These are phyloP conservation scores for Dothidotthia symphoricarpi DNA, from an alignment of 2,329 filamentous ascomycete genomes.

Conservation along the genomic window DNA sequence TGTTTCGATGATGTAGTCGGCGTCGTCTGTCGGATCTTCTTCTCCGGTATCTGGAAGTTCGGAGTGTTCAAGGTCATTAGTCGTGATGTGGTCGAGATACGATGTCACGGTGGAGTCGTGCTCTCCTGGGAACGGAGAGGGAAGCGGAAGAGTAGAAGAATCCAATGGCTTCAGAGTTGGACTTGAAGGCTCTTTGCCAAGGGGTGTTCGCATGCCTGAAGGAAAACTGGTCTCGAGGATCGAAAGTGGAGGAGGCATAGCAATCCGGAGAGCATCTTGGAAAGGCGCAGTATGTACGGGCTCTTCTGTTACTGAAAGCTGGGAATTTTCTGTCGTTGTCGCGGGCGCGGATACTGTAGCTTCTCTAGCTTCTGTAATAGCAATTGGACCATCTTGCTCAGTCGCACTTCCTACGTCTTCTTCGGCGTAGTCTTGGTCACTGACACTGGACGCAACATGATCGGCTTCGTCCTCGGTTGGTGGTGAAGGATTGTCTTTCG, in stretches of 20 bases:
- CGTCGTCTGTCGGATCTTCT: slow-evolving; percentile 12
- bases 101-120: slow-evolving; percentile 21
- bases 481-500: too few relatives aligned
- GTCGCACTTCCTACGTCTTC: too few relatives aligned
- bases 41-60: background rate
- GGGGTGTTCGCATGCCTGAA: slow-evolving; percentile 29
- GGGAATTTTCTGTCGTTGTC: too few relatives aligned
- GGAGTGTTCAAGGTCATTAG: background rate
- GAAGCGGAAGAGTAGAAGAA: slow-evolving; percentile 39
- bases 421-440: too few relatives aligned
- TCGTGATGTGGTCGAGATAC: slow-evolving; percentile 28
- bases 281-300: background rate
- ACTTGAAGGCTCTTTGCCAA: slow-evolving; percentile 36
- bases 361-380: slow-evolving; percentile 2
- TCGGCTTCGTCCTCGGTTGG: too few relatives aligned
- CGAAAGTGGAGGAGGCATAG: slow-evolving; percentile 38
- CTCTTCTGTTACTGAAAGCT: background rate
- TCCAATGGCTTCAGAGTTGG: slow-evolving; percentile 36
- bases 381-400: background rate
- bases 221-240: slow-evolving; percentile 21
- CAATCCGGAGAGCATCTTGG: slow-evolving; percentile 2
- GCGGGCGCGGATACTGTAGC: slow-evolving; percentile 4
- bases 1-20: slow-evolving; percentile 29
- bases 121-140: slow-evolving; percentile 40
- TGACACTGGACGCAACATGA: too few relatives aligned